Conservation (phyloP, 2,329 filamentous ascomycete genomes). For the Exophiala sideris region DNA sequence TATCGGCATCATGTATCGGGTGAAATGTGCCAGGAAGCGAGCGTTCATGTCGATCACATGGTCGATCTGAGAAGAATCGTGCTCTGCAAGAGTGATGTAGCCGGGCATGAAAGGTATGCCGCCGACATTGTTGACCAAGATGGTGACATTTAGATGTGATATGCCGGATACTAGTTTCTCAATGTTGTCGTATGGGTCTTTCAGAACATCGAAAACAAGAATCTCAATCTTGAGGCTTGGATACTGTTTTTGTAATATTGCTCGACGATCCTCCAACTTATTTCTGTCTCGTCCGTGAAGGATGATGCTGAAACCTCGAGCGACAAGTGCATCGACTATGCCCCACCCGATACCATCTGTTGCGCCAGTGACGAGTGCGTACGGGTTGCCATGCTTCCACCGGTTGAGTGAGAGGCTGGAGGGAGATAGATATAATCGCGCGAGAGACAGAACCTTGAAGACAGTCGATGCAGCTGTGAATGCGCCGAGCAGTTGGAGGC, state of each 20-base stretch:
- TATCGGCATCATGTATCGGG: background rate
- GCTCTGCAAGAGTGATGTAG: background rate
- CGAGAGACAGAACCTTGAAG: background rate
- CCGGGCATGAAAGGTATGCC: background rate
- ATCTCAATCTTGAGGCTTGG: background rate
- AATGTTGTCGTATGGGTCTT: background rate
- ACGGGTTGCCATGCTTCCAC: background rate
- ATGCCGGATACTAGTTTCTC: background rate
- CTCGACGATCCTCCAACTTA: slow-evolving; percentile 46
- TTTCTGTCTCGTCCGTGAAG: slow-evolving; percentile 59
- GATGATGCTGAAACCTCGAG: slow-evolving; percentile 87
- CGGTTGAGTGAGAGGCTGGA: background rate
- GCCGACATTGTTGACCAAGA: background rate
- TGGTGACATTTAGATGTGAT: background rate
- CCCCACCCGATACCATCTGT: slow-evolving; percentile 69
- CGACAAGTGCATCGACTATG: slow-evolving; percentile 82
- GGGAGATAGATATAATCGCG: background rate
- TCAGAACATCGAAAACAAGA: background rate
- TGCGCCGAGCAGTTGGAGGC: background rate
- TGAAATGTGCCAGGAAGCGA: background rate
- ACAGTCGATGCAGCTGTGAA: background rate
- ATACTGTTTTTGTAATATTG: background rate
- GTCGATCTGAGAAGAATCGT: background rate
- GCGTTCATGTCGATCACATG: background rate
- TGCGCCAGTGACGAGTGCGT: background rate